Evolutionary conservation across 2,329 filamentous ascomycete genomes (phyloP).

Genomic region (Periconia sp.): DNA sequence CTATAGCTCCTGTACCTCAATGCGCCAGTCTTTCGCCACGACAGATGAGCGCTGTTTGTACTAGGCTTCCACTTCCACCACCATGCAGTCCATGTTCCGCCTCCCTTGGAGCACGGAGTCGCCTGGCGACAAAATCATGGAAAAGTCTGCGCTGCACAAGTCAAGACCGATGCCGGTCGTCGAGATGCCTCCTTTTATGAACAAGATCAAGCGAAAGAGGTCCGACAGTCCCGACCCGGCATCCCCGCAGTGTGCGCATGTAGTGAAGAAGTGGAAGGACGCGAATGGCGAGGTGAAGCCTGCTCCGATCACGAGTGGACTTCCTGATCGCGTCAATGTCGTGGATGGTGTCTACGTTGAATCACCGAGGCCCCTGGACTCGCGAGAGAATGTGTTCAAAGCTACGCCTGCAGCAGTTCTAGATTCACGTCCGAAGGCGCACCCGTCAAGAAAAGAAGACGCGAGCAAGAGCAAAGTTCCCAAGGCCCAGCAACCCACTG

Average conservation of each 20-base stretch:
- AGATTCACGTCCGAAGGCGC: slow-evolving; percentile 35
- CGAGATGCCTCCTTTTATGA: slow-evolving; percentile 53
- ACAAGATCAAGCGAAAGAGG: slow-evolving; percentile 65
- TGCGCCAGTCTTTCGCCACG: slow-evolving; percentile 40
- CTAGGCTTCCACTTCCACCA: slow-evolving; percentile 43
- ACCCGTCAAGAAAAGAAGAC: slow-evolving; percentile 37
- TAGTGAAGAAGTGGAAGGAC: slow-evolving; percentile 48
- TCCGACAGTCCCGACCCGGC: slow-evolving; percentile 55
- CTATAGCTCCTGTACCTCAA: slow-evolving; percentile 32
- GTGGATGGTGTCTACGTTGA: slow-evolving; percentile 26
- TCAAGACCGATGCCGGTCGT: slow-evolving; percentile 52
- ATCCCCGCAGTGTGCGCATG: slow-evolving; percentile 37
- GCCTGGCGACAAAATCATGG: slow-evolving; percentile 51
- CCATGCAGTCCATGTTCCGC: slow-evolving; percentile 59
- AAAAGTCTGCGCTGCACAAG: slow-evolving; percentile 50
- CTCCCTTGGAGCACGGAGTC: slow-evolving; percentile 56
- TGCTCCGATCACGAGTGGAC: slow-evolving; percentile 17
- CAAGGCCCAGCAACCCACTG: slow-evolving; percentile 27
- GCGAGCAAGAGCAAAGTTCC: slow-evolving; percentile 35
- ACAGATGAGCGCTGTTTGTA: slow-evolving; percentile 48
- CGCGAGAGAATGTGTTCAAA: slow-evolving; percentile 19
- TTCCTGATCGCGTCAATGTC: slow-evolving; percentile 15
- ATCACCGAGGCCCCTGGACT: slow-evolving; percentile 17
- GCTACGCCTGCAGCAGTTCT: slow-evolving; percentile 26
- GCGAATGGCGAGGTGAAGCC: slow-evolving; percentile 41